Conservation (phyloP, 257 asterid genomes). For the Fraxinus excelsior region DNA sequence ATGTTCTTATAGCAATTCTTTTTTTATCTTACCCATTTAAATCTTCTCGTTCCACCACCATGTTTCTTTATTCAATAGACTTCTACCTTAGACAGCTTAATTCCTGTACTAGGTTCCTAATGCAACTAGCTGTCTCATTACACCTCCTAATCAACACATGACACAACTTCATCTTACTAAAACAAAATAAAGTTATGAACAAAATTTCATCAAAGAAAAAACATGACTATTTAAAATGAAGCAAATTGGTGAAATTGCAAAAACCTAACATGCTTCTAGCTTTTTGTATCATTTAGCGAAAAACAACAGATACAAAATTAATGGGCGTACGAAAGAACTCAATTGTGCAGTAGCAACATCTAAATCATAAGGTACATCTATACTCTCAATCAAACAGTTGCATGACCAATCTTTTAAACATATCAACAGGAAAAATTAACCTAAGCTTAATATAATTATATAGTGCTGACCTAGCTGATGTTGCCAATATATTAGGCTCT, state of each 20-base stretch:
- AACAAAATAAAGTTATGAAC: not conserved
- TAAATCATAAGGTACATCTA: conserved; percentile 16
- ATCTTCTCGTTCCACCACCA: not conserved
- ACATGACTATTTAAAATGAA: not conserved
- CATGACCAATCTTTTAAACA: not conserved
- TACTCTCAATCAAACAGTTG: conserved; percentile 18
- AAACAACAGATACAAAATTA: conserved; percentile 10
- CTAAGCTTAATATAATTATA: conserved; percentile 3
- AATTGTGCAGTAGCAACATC: conserved; percentile 2
- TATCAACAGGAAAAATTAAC: conserved; percentile 18
- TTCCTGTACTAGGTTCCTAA: not conserved
- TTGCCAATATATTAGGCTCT: conserved; percentile 82
- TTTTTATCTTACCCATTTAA: not conserved
- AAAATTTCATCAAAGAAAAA: not conserved
- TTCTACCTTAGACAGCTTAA: not conserved
- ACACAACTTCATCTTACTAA: not conserved
- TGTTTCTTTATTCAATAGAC: not conserved
- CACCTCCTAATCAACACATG: not conserved
- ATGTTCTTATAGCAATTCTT: not conserved
- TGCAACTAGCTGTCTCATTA: not conserved
- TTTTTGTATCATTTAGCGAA: not conserved
- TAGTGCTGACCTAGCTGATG: conserved; percentile 74
- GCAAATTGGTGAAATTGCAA: not conserved
- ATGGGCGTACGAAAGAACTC: not conserved
- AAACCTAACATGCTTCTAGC: not conserved